A percentile compares a stretch with the other conserved stretches of the same genome.
These are phyloP conservation scores for Penicillium manginii DNA, from an alignment of 495 filamentous ascomycete species.

Conservation along the genomic window DNA sequence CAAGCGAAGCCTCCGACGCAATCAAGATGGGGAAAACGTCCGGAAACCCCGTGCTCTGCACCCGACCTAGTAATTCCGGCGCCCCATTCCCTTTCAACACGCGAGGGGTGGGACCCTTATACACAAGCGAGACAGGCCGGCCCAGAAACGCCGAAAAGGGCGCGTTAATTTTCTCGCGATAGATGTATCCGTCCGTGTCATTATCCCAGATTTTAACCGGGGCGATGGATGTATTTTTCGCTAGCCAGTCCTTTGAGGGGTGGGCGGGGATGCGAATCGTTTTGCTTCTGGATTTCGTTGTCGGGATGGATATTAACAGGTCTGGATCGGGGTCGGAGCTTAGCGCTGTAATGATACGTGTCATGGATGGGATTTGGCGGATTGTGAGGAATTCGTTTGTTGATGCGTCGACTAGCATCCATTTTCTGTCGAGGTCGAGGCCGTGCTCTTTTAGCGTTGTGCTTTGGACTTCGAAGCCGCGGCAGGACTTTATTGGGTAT, in stretches of 20 bases:
- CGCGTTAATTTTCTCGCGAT: constrained; percentile 35
- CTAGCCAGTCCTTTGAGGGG: constrained; percentile 38
- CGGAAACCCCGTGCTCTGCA: constrained; percentile 44
- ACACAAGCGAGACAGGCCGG: constrained; percentile 39
- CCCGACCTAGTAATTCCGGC: constrained; percentile 38
- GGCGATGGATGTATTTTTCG: constrained; percentile 32
- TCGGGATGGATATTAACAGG: constrained; percentile 33
- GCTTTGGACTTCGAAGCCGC: constrained; percentile 69
- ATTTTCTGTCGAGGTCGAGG: constrained; percentile 76
- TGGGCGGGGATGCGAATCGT: constrained; percentile 36
- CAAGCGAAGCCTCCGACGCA: constrained; percentile 55
- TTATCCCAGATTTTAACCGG: constrained; percentile 46
- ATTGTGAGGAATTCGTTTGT: constrained; percentile 47
- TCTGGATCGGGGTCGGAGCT: constrained; percentile 28
- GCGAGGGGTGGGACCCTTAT: constrained; percentile 49
- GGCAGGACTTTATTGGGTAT: constrained; percentile 90
- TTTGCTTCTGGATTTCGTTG: neutral
- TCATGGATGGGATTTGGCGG: constrained; percentile 49
- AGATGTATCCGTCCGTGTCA: constrained; percentile 45
- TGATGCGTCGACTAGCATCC: constrained; percentile 48
- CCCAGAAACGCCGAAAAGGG: constrained; percentile 40
- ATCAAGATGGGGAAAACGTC: constrained; percentile 52
- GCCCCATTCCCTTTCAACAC: constrained; percentile 44
- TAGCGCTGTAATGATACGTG: constrained; percentile 42
- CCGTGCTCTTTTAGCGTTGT: constrained; percentile 70